Conservation (phyloP, 805 yeast genomes). For the Teunomyces kruisii region DNA sequence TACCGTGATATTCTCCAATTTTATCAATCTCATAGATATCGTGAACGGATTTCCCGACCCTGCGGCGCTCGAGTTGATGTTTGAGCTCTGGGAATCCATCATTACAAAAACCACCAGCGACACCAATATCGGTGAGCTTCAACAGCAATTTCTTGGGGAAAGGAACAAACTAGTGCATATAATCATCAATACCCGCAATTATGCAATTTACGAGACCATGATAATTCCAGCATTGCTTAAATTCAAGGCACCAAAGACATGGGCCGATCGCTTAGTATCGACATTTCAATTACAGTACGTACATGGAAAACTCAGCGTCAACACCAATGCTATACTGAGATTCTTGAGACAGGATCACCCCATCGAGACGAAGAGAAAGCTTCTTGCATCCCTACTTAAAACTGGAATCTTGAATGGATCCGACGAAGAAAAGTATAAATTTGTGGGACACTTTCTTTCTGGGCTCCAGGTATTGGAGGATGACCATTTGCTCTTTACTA, state of each 20-base stretch:
- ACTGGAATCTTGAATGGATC: conserved; percentile 18
- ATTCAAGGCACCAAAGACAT: conserved; percentile 8
- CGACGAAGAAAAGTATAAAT: conserved; percentile 11
- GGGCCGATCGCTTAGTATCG: conserved; percentile 25
- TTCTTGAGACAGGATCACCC: conserved; percentile 16
- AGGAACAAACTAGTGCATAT: conserved; percentile 24
- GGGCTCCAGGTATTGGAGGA: conserved; percentile 17
- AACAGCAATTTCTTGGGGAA: conserved; percentile 15
- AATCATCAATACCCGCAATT: conserved; percentile 28
- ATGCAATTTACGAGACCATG: conserved; percentile 17
- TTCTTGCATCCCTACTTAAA: conserved; percentile 15
- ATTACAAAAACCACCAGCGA: conserved; percentile 11
- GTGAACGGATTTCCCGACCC: conserved; percentile 18
- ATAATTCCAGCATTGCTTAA: conserved; percentile 17
- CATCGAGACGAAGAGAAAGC: conserved; percentile 17
- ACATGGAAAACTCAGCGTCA: conserved; percentile 9
- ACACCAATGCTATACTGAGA: conserved; percentile 11
- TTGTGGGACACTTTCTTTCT: conserved; percentile 17
- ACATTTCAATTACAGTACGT: conserved; percentile 21
- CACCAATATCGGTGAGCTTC: conserved; percentile 11
- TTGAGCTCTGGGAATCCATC: conserved; percentile 25
- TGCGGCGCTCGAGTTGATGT: conserved; percentile 16
- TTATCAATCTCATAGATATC: conserved; percentile 22
- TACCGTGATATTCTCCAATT: conserved; percentile 15
- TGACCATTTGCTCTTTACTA: conserved; percentile 17